Conservation (phyloP, 495 filamentous ascomycete species). For the Annulohypoxylon nitens region DNA sequence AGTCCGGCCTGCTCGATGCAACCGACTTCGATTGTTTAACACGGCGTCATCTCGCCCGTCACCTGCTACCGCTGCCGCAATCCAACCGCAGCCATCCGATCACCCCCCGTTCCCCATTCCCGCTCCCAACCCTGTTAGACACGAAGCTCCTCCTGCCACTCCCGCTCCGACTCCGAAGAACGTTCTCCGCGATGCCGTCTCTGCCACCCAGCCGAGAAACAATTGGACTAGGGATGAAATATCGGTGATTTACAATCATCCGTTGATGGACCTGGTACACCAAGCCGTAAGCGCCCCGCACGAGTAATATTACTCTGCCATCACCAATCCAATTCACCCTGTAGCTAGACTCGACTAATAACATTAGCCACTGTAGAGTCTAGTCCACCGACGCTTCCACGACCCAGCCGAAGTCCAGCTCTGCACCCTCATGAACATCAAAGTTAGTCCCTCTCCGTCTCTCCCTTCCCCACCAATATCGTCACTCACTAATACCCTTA, state of each 20-base stretch:
- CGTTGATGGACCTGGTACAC: constrained; percentile 80
- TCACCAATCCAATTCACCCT: not conserved
- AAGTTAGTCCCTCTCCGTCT: constrained; percentile 49
- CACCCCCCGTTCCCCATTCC: constrained; percentile 33
- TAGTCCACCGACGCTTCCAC: constrained; percentile 84
- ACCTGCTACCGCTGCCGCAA: constrained; percentile 25
- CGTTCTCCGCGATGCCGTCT: constrained; percentile 62
- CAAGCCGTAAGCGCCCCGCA: constrained; percentile 69
- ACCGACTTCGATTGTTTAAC: constrained; percentile 31
- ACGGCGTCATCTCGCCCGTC: constrained; percentile 30
- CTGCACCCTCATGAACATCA: constrained; percentile 95
- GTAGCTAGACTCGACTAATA: constrained; percentile 33
- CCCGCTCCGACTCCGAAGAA: constrained; percentile 21
- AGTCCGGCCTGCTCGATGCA: constrained; percentile 26
- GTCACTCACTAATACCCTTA: not conserved
- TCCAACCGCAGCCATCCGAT: constrained; percentile 31
- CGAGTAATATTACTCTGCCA: not conserved
- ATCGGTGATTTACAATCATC: constrained; percentile 78
- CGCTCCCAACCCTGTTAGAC: constrained; percentile 22
- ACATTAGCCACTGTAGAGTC: constrained; percentile 62
- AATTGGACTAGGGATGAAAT: constrained; percentile 86
- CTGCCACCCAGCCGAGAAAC: constrained; percentile 69
- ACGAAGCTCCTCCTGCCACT: constrained; percentile 18
- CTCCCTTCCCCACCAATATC: not conserved
- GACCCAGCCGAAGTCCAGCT: constrained; percentile 83